Base-by-base conservation (phyloP, 2,329 filamentous ascomycete genomes). In the Fusarium denticulatum region DNA sequence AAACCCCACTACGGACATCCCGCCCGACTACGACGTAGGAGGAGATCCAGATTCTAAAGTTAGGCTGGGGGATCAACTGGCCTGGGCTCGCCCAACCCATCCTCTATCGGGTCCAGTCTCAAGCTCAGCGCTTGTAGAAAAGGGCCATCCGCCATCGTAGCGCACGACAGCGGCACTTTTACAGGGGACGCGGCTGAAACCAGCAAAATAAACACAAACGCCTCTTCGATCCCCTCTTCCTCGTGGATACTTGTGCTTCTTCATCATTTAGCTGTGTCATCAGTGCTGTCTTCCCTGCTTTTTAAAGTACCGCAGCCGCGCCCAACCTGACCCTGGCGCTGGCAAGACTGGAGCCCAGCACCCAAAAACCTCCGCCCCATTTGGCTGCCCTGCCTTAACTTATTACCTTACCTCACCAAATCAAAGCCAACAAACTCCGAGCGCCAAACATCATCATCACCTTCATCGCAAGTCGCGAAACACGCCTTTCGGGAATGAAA, bases 1-100 rank as follows among this genome's bases (percentile, higher is more conserved):
- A 73, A 61, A 67, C 71, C 71, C 71, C 71, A 72, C 71, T 34
- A 64, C 71, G 71, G 71, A 36, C 62, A 71, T 71, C 71, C 71
- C 71, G 67, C 71, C 58, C 61, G 67, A 61, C 67, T 74, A 72
- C 70, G 60, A 72, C 67, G 50, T 61, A 47, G 39, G 56, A 60
- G 59, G 59, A 64, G 50, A 69, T 57, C 66, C 36, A 63, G 65
- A 52, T 45, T 69, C 65, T 46, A n/a, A n/a, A n/a, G n/a, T n/a
- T n/a, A 62, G 57, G 57, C 42, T 64, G 57, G 67, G 67, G 65
- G 62, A 73, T 58, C 66, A 72, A 57, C 70, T 72, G 69, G 70
- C 65, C 67, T 52, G 60, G 56, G 56, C 62, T 71, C 63, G 16
- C 42, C 59, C 32, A 52, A 52, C 26, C 49, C 49, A 52, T 52